Percentiles rank a stretch among this genome's conserved stretches.
phyloP scores from a whole-genome alignment of 768 basidiomycete species.

The Boletus patriciae region DNA sequence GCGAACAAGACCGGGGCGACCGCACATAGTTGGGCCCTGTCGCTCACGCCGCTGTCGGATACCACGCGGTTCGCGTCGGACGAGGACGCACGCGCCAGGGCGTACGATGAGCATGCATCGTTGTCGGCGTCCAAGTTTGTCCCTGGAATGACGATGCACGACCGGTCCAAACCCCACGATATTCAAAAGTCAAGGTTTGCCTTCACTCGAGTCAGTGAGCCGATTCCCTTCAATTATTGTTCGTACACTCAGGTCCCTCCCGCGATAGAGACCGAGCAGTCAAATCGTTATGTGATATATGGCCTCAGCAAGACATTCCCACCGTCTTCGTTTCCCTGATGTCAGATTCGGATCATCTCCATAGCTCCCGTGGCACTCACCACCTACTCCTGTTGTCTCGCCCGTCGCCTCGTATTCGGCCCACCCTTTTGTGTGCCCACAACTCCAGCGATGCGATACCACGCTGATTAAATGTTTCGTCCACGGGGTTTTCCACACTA shows the following conservation, averaged over 20 bases:
- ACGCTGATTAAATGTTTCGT: constrained; percentile 76
- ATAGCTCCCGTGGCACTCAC: constrained; percentile 38
- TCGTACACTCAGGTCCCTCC: constrained; percentile 11
- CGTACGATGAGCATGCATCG: constrained; percentile 48
- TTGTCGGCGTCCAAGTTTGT: constrained; percentile 47
- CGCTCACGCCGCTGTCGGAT: constrained; percentile 35
- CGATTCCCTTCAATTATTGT: background rate
- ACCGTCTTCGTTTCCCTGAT: constrained; percentile 41
- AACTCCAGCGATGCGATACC: constrained; percentile 34
- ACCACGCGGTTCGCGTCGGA: background rate
- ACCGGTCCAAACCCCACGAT: constrained; percentile 41
- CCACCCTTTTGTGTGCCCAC: constrained; percentile 15
- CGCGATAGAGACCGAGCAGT: constrained; percentile 67
- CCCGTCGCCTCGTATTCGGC: constrained; percentile 31
- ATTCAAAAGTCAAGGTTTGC: constrained; percentile 64
- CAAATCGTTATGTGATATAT: constrained; percentile 74
- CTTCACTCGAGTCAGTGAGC: constrained; percentile 68
- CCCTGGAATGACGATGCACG: constrained; percentile 36
- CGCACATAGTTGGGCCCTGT: constrained; percentile 60
- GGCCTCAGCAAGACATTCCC: constrained; percentile 77
- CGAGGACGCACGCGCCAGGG: constrained; percentile 1
- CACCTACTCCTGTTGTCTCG: constrained; percentile 31
- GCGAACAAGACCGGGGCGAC: constrained; percentile 40
- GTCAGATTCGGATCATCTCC: constrained; percentile 12
- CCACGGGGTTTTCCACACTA: constrained; percentile 83